Base-by-base conservation (phyloP, 2,329 filamentous ascomycete genomes). In the Calonectria montana region DNA sequence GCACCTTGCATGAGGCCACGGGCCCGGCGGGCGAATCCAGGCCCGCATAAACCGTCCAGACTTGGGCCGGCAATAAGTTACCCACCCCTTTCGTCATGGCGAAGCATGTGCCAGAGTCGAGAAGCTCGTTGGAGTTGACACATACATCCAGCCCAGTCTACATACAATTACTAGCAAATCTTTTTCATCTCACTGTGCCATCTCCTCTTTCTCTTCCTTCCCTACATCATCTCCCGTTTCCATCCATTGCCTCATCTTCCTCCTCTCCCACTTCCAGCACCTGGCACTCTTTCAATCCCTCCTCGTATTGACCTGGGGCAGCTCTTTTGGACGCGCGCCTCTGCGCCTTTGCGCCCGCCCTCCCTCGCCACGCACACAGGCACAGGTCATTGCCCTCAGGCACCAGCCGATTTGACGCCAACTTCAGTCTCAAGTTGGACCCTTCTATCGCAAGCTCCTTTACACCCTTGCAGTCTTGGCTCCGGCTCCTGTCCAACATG, bases 401-500 rank as follows among this genome's bases (percentile, higher is more conserved):
- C 35, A 16, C 48, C 12, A 23, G 5, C 15, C 41, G 25, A 39
- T 8, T 65, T 16, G 41, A 43, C 18, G 7, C 12, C 4, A 23
- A 48, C 25, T 43, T 9, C 13, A 10, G 47, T 48, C 65, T 25
- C 39, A 37, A 37, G 25, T 71, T 31, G 27, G 31, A 25, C 25
- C 27, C 16, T 53, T 48, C 37, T 29, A 65, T 53, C 25, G 12
- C 25, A 27, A 29, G 12, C n/a, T 4, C 41, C 57, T 25, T 35
- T 59, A 50, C 25, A 12, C 13, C 45, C 21, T 65, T 47, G 16
- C 12, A 5, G n/a, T 37, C 35, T 4, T 13, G 57, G 37, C 64
- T 61, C 47, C 65, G 21, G 61, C 39, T 48, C 41, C 27, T 18
- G 15, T 55, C 43, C 63, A 45, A 37, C 61, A 78, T 78, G 77